phyloP scores from a whole-genome alignment of 2,329 filamentous ascomycete species.

The Curvularia sp. region DNA sequence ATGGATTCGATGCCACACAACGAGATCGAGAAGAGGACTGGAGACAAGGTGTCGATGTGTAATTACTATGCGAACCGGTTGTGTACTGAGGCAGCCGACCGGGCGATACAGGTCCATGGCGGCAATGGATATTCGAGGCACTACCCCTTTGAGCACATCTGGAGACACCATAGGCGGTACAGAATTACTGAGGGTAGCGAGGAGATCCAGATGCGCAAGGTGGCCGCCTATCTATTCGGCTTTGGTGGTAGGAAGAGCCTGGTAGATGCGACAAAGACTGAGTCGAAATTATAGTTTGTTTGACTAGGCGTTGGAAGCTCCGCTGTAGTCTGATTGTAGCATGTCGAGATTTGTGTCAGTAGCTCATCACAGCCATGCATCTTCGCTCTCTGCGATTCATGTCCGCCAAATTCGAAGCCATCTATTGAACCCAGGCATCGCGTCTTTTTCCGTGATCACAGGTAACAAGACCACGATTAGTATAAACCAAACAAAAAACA shows the following conservation, averaged over 20 bases:
- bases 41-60: slow-evolving; percentile 70
- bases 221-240: slow-evolving; percentile 66
- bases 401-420: slow-evolving; percentile 22
- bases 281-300: slow-evolving; percentile 39
- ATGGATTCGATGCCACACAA: slow-evolving; percentile 65
- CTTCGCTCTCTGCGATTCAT: neutral
- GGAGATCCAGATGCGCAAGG: slow-evolving; percentile 72
- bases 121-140: slow-evolving; percentile 66
- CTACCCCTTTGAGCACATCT: slow-evolving; percentile 70
- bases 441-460: slow-evolving; percentile 14
- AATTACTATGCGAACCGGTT: slow-evolving; percentile 70
- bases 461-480: slow-evolving; percentile 12
- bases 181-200: slow-evolving; percentile 70
- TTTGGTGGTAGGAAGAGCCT: slow-evolving; percentile 57
- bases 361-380: neutral
- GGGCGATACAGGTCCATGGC: slow-evolving; percentile 68
- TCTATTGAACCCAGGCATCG: slow-evolving; percentile 14
- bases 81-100: slow-evolving; percentile 67
- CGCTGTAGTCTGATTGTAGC: neutral
- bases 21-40: slow-evolving; percentile 65
- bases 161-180: slow-evolving; percentile 69
- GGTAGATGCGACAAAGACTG: slow-evolving; percentile 41
- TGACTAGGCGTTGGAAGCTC: neutral
- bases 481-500: slow-evolving; percentile 8
- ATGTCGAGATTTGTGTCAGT: neutral